A percentile compares a stretch with the other conserved stretches of the same genome.
phyloP scores from a whole-genome alignment of 202 grass and related monocot species.

The Eragrostis tef region DNA sequence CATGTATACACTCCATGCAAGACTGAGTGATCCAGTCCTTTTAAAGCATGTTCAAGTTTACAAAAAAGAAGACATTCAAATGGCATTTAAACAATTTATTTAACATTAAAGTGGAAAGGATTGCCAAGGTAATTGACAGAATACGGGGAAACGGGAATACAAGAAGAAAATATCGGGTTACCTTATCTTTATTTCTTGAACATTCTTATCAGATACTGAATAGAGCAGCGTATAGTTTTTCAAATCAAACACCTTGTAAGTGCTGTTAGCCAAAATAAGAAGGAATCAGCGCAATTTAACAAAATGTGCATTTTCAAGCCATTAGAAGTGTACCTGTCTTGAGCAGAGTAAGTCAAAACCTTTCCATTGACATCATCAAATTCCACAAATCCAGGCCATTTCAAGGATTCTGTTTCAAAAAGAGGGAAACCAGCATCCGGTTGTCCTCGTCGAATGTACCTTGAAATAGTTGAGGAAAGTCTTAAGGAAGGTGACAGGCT shows the following conservation, averaged over 20 bases:
- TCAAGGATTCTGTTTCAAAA: conserved; percentile 89
- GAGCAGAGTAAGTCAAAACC: conserved; percentile 86
- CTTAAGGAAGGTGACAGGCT: conserved; percentile 22
- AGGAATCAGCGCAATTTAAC: conserved; percentile 17
- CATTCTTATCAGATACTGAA: conserved; percentile 77
- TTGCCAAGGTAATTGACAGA: background rate
- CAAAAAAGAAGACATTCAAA: conserved; percentile 3
- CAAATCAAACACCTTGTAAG: conserved; percentile 95
- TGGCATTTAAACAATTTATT: conserved; percentile 10
- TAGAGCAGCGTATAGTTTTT: conserved; percentile 89
- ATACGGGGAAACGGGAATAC: background rate
- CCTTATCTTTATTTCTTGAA: conserved; percentile 99
- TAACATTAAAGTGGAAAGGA: background rate
- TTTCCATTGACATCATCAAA: conserved; percentile 99
- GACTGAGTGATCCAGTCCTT: background rate
- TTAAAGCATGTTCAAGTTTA: background rate
- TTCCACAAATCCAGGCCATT: conserved; percentile 98
- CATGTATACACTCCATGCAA: background rate
- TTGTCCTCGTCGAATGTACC: conserved; percentile 78
- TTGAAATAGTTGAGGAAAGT: conserved; percentile 44
- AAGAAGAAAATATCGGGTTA: conserved; percentile 23
- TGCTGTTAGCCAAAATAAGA: conserved; percentile 55
- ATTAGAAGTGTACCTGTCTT: conserved; percentile 70
- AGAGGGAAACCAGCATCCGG: conserved; percentile 88
- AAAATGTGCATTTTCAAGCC: background rate